Evolutionary conservation across 129 eudicot species (phyloP), one percentile per base, ranked within the genome.

Genomic region (Erigeron canadensis): DNA sequence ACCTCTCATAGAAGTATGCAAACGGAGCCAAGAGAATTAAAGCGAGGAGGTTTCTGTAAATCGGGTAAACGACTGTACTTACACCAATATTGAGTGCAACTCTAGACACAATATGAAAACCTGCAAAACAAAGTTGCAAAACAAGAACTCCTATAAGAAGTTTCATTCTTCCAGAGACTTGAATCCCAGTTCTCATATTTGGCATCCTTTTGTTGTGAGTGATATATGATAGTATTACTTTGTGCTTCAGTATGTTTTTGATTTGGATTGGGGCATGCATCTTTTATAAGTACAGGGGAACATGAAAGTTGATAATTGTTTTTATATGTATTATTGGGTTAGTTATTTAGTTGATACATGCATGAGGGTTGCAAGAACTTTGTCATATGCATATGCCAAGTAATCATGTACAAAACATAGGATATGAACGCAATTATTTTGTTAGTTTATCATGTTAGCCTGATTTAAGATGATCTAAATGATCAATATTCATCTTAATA

Each of bases 31-130:
- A 74, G 56, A 91, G 69, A 54, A 86, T 16, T 63, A 91, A 74
- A 0, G 97, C 97, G 40, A 87, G 77, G 45, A 87, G 82, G 78
- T 91, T 91, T 69, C 97, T 84, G 37, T 91, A 91, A 58, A 91
- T 79, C 0, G 95, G 97, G 67, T 87, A 91, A 50, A 91, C 97
- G 72, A 91, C 81, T 82, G 85, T 84, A 76, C 95, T 91, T 18
- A 91, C 82, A 16, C 97, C 97, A 63, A 88, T 86, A 70, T 88
- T 88, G 4, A 91, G 91, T 61, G 97, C 97, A 65, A 91, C 82
- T 79, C 97, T 88, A 11, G 97, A 91, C 66, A 91, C 97, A 42
- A 91, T 88, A 75, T 88, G 95, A 75, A 85, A 91, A 22, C 97
- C 97, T 57, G 97, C 95, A 82, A 81, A 91, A 84, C 97, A 87